These are phyloP conservation scores for Talaromyces sp. DNA, from an alignment of 2,329 filamentous ascomycete species.

Conservation along the genomic window DNA sequence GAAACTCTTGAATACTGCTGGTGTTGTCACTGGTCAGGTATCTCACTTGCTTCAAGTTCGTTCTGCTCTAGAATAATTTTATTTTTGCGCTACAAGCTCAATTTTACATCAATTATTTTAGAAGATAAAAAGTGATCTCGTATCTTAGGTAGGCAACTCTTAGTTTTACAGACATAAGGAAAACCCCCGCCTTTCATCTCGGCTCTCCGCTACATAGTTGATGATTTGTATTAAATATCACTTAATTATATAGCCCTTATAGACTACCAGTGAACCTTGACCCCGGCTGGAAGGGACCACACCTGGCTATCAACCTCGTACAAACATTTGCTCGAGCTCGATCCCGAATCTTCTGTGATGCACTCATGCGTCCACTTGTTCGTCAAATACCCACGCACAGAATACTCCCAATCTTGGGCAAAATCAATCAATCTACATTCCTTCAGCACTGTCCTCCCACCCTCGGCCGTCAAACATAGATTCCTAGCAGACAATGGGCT, in stretches of 20 bases:
- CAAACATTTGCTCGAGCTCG: slow-evolving; percentile 27
- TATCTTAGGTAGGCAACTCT: neutral
- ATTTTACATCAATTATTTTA: neutral
- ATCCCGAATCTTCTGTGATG: slow-evolving; percentile 35
- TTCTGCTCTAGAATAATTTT: neutral
- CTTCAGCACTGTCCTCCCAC: slow-evolving; percentile 8
- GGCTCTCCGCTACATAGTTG: too few species aligned
- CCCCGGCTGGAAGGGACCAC: slow-evolving; percentile 43
- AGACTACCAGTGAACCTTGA: slow-evolving; percentile 13
- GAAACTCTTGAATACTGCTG: slow-evolving; percentile 35
- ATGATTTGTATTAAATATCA: neutral
- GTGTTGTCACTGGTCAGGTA: slow-evolving; percentile 32
- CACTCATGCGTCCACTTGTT: slow-evolving; percentile 31
- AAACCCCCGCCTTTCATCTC: too few species aligned
- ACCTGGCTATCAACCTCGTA: slow-evolving; percentile 37
- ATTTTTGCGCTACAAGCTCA: neutral
- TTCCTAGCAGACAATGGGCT: slow-evolving; percentile 32
- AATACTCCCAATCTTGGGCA: slow-evolving; percentile 41
- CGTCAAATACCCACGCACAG: slow-evolving; percentile 41
- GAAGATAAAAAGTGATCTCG: neutral
- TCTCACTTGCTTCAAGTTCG: neutral
- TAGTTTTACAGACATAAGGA: neutral
- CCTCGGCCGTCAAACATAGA: slow-evolving; percentile 28
- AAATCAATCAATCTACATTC: slow-evolving; percentile 14
- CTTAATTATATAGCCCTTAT: neutral